Evolutionary conservation across 495 filamentous ascomycete species (phyloP).

Genomic region (Melanomma pulvis-pyrius): DNA sequence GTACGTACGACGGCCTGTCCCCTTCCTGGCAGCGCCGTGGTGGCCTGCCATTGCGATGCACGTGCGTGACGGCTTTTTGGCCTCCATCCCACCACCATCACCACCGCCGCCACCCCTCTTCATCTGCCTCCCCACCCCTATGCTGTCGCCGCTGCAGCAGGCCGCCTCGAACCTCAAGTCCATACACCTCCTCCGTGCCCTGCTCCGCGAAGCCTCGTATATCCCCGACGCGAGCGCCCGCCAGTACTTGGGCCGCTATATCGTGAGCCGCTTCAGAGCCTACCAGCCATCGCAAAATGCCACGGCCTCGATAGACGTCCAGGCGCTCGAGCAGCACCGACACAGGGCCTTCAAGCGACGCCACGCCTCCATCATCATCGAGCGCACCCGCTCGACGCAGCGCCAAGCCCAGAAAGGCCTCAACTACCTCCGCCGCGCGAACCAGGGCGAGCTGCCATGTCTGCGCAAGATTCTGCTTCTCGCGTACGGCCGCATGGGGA

Average conservation of each 20-base stretch:
- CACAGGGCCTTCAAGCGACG: constrained; percentile 4
- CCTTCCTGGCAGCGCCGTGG: too few relatives aligned
- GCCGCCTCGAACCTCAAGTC: constrained; percentile 11
- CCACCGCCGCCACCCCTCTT: neutral
- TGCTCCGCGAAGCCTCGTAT: constrained; percentile 84
- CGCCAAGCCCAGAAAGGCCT: constrained; percentile 44
- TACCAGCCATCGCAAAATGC: constrained; percentile 43
- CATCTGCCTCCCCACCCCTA: neutral
- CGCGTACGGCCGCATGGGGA: constrained; percentile 76
- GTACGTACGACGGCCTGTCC: too few relatives aligned
- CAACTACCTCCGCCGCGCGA: constrained; percentile 58
- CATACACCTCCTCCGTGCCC: constrained; percentile 67
- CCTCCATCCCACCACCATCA: too few relatives aligned
- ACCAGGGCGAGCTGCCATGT: constrained; percentile 63
- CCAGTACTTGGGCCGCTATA: constrained; percentile 58
- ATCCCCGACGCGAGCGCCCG: constrained; percentile 75
- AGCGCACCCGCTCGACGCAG: constrained; percentile 20
- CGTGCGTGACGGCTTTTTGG: too few relatives aligned
- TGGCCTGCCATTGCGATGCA: too few relatives aligned
- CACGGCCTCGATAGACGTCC: neutral
- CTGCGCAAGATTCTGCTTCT: constrained; percentile 65
- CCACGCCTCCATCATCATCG: constrained; percentile 4
- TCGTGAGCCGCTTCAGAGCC: constrained; percentile 60
- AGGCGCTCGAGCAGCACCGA: neutral
- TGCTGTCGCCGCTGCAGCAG: constrained; percentile 15